These are phyloP conservation scores for Aspergillus carbonarius DNA, from an alignment of 2,329 filamentous ascomycete genomes.

Conservation along the genomic window DNA sequence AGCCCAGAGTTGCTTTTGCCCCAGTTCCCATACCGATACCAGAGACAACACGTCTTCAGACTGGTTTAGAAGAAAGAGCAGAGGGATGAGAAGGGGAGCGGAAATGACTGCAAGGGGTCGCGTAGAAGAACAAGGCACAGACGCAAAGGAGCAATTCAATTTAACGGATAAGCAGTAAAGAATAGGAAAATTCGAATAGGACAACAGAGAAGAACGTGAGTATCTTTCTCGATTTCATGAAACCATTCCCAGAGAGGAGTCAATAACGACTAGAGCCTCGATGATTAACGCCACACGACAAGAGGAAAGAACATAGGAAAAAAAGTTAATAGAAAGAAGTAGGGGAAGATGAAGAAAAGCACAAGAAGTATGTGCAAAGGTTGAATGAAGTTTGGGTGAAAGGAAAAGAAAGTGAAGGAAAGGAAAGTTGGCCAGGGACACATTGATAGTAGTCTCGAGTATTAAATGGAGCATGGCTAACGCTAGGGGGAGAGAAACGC, in stretches of 20 bases:
- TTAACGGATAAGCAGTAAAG: not conserved
- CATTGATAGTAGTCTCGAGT: constrained; percentile 9
- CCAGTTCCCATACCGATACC: not conserved
- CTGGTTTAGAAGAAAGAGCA: not conserved
- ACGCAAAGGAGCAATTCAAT: not conserved
- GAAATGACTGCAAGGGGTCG: not conserved
- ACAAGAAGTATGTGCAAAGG: constrained; percentile 1
- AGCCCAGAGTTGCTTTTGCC: constrained; percentile 1
- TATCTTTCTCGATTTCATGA: constrained; percentile 20
- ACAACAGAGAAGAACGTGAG: constrained; percentile 9
- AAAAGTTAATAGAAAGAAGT: constrained; percentile 17
- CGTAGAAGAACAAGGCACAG: not conserved
- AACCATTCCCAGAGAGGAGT: constrained; percentile 16
- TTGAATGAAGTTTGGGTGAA: constrained; percentile 4
- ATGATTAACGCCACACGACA: constrained; percentile 17
- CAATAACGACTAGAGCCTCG: constrained; percentile 12
- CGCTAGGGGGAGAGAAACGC: constrained; percentile 13
- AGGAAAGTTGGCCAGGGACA: constrained; percentile 4
- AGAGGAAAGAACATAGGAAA: constrained; percentile 13
- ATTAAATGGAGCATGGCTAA: constrained; percentile 17
- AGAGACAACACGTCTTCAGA: not conserved
- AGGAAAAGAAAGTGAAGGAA: constrained; percentile 17
- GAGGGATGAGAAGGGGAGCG: constrained; percentile 1
- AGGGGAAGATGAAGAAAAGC: constrained; percentile 17
- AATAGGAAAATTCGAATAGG: not conserved